A percentile compares a stretch with the other conserved stretches of the same genome.
Evolutionary conservation across 768 basidiomycete genomes (phyloP).

Genomic region (Tulasnella sp.): DNA sequence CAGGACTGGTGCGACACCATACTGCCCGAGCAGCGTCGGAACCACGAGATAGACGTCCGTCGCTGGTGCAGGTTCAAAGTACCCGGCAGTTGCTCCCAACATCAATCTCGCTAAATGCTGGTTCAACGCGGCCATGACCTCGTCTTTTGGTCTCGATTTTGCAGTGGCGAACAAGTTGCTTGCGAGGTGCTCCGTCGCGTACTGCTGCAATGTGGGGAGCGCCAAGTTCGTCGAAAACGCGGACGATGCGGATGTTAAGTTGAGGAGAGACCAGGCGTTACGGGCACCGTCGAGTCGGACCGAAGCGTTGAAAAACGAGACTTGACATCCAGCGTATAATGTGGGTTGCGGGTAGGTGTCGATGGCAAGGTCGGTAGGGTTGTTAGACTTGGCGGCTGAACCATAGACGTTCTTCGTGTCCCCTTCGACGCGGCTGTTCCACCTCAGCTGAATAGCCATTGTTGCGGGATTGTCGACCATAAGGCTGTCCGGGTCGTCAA

Average conservation of each 20-base stretch:
- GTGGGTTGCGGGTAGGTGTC: neutral
- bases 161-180: neutral
- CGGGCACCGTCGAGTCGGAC: neutral
- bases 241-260: neutral
- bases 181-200: neutral
- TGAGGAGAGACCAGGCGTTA: neutral
- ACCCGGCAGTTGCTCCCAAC: neutral
- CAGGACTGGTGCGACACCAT: neutral
- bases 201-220: neutral
- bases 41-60: neutral
- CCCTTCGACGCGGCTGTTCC: neutral
- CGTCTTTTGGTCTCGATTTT: neutral
- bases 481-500: neutral
- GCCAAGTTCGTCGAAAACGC: neutral
- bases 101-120: neutral
- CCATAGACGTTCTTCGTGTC: neutral
- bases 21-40: neutral
- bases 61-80: neutral
- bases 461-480: neutral
- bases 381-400: too few relatives aligned
- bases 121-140: neutral
- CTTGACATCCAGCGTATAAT: neutral
- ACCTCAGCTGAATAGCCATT: neutral
- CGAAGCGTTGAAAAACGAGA: neutral
- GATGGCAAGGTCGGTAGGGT: neutral